Conservation (phyloP, 2,329 filamentous ascomycete genomes). For the Neofusicoccum parvum region DNA sequence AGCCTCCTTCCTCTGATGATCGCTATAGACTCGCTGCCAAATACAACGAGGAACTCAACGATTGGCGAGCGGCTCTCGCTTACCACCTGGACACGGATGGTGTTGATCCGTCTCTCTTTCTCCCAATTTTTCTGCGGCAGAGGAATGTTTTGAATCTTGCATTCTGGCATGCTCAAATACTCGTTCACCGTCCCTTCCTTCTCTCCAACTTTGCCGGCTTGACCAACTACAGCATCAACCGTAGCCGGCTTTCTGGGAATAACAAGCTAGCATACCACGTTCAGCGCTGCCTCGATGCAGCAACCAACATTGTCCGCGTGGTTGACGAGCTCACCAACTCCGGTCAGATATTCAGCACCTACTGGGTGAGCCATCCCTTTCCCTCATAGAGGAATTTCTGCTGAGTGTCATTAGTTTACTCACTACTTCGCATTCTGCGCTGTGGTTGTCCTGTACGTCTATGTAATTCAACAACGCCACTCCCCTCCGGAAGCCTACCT, state of each 20-base stretch:
- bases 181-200: constrained; percentile 59
- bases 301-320: constrained; percentile 48
- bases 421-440: constrained; percentile 59
- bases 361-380: constrained; percentile 38
- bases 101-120: constrained; percentile 47
- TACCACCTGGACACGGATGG: constrained; percentile 48
- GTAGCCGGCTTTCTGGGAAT: constrained; percentile 23
- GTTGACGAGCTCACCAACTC: constrained; percentile 47
- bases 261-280: constrained; percentile 39
- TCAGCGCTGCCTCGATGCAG: constrained; percentile 51
- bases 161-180: constrained; percentile 58
- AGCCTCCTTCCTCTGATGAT: constrained; percentile 33
- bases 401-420: constrained; percentile 42
- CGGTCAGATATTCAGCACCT: constrained; percentile 48
- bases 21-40: constrained; percentile 44
- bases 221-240: constrained; percentile 32
- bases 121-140: constrained; percentile 56
- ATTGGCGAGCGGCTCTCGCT: constrained; percentile 51
- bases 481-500: constrained; percentile 52
- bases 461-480: constrained; percentile 54
- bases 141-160: constrained; percentile 57
- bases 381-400: not conserved
- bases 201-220: constrained; percentile 46
- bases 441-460: constrained; percentile 57
- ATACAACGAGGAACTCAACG: constrained; percentile 45